phyloP scores from a whole-genome alignment of 352 stramenopile species.

The Globisporangium mamillatum region DNA sequence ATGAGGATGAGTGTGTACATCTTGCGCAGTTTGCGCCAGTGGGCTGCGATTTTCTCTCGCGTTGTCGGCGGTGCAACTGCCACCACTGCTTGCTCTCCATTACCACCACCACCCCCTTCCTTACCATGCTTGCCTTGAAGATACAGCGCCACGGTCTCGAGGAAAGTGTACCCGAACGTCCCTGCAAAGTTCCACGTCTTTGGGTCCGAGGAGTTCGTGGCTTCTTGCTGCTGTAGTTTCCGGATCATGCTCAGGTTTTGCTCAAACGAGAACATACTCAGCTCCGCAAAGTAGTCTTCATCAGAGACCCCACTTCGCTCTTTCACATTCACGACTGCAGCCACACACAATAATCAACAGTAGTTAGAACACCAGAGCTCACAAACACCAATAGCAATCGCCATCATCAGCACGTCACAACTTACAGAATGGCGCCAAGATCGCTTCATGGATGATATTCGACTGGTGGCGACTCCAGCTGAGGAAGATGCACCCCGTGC shows the following conservation, averaged over 20 bases:
- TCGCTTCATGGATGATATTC: slow-evolving; percentile 60
- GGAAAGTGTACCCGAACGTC: slow-evolving; percentile 70
- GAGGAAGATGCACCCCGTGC: slow-evolving; percentile 71
- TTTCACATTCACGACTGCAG: slow-evolving; percentile 23
- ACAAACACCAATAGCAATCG: not conserved
- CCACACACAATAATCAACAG: slow-evolving; percentile 4
- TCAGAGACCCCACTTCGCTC: slow-evolving; percentile 20
- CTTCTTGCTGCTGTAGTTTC: slow-evolving; percentile 28
- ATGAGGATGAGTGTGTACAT: slow-evolving; percentile 85
- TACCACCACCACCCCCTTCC: not conserved
- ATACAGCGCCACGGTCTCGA: slow-evolving; percentile 38
- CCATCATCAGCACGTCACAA: not conserved
- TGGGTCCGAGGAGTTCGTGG: not conserved
- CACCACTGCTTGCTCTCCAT: not conserved
- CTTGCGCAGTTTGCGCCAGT: slow-evolving; percentile 64
- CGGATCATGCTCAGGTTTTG: slow-evolving; percentile 58
- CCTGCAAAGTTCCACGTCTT: slow-evolving; percentile 32
- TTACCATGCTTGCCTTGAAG: slow-evolving; percentile 20
- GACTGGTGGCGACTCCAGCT: slow-evolving; percentile 67
- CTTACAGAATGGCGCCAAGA: slow-evolving; percentile 56
- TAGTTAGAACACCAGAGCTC: not conserved
- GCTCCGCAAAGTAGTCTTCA: slow-evolving; percentile 27
- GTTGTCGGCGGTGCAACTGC: not conserved
- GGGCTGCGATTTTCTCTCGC: slow-evolving; percentile 17
- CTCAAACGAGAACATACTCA: slow-evolving; percentile 64